phyloP scores from a whole-genome alignment of 495 filamentous ascomycete genomes.

The Penicillium coprophilum region DNA sequence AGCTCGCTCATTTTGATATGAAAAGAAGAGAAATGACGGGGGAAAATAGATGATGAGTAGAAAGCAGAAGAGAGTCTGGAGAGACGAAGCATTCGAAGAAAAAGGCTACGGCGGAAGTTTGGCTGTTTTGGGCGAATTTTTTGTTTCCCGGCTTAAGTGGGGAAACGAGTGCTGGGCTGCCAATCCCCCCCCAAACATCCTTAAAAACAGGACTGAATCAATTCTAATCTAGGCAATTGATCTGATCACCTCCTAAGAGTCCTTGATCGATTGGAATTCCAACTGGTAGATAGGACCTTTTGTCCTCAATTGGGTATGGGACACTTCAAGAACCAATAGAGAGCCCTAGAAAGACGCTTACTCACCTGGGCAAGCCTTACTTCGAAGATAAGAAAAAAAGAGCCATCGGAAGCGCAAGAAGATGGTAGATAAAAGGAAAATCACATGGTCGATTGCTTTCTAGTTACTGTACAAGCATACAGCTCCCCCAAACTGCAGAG shows the following conservation, averaged over 20 bases:
- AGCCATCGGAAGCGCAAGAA: not conserved
- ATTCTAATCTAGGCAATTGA: conserved; percentile 4
- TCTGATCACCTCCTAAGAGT: not conserved
- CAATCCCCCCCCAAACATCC: conserved; percentile 1
- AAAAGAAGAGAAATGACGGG: conserved; percentile 20
- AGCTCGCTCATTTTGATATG: conserved; percentile 53
- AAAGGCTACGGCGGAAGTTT: conserved; percentile 34
- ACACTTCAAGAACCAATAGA: conserved; percentile 20
- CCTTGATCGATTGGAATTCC: not conserved
- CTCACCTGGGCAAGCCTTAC: conserved; percentile 6
- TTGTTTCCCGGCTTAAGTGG: conserved; percentile 23
- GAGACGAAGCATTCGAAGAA: conserved; percentile 29
- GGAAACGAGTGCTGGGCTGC: conserved; percentile 14
- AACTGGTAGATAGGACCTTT: not conserved
- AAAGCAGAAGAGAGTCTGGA: conserved; percentile 22
- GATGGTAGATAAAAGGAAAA: conserved; percentile 26
- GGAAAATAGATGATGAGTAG: conserved; percentile 16
- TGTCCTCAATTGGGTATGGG: conserved; percentile 1
- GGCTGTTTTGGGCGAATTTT: conserved; percentile 29
- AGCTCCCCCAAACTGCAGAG: conserved; percentile 22
- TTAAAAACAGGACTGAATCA: not conserved
- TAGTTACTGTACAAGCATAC: conserved; percentile 51
- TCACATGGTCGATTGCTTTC: conserved; percentile 47
- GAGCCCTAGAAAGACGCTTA: conserved; percentile 22
- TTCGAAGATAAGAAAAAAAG: conserved; percentile 1